Evolutionary conservation across 148 eudicot genomes (phyloP).

Genomic region (Bassia scoparia): DNA sequence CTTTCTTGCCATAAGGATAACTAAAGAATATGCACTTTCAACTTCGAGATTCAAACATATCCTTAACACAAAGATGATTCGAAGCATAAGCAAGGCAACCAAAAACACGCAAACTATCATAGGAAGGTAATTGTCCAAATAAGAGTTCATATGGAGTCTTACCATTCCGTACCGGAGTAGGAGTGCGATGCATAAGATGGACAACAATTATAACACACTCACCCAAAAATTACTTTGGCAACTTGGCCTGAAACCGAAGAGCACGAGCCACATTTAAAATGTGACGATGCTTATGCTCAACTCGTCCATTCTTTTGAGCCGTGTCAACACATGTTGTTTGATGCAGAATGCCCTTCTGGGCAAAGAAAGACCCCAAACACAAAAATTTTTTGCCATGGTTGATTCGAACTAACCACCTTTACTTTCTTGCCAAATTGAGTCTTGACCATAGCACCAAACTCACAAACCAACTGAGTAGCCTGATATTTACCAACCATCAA

Average conservation of each 20-base stretch:
- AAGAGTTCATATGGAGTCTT: neutral
- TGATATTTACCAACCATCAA: no score
- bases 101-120: neutral
- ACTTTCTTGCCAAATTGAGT: neutral
- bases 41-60: conserved; percentile 3
- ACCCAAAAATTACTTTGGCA: neutral
- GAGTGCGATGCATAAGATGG: neutral
- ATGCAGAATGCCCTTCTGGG: neutral
- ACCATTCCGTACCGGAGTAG: neutral
- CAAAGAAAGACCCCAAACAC: neutral
- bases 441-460: neutral
- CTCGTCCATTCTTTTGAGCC: conserved; percentile 13
- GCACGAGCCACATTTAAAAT: neutral
- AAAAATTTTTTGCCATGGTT: conserved; percentile 5
- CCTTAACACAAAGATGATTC: neutral
- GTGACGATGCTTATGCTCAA: neutral
- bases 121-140: conserved; percentile 1
- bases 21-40: neutral
- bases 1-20: neutral
- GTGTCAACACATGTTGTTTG: conserved; percentile 5
- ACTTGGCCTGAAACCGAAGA: neutral
- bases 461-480: neutral
- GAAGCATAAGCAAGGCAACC: conserved; percentile 1
- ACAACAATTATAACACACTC: neutral
- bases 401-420: neutral